A percentile compares a stretch with the other conserved stretches of the same genome.
Conservation (phyloP, 1,139 yeast species). For the Barnettozyma hawaiiensis region DNA sequence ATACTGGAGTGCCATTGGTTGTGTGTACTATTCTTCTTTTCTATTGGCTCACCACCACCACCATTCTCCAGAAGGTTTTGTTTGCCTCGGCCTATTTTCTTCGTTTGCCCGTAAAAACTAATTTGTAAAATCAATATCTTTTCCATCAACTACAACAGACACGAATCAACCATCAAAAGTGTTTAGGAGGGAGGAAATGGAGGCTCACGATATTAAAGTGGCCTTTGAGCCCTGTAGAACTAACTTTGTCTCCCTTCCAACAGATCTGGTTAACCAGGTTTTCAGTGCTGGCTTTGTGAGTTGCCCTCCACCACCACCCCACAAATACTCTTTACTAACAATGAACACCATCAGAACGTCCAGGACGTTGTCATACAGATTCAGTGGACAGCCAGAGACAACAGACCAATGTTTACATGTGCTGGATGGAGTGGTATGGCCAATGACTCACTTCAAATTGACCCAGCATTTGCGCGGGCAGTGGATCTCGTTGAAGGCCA, state of each 20-base stretch:
- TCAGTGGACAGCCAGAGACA: conserved; percentile 31
- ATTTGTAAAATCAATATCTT: no score
- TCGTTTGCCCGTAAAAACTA: no score
- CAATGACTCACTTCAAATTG: conserved; percentile 44
- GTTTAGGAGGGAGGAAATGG: conserved; percentile 15
- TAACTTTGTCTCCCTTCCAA: conserved; percentile 57
- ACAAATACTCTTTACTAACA: conserved; percentile 9
- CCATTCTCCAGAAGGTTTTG: no score
- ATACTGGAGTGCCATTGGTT: conserved; percentile 66
- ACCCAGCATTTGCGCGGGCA: conserved; percentile 45
- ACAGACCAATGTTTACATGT: conserved; percentile 34
- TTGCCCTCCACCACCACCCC: conserved; percentile 8
- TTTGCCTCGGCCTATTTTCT: conserved; percentile 1
- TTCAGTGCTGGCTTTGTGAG: conserved; percentile 47
- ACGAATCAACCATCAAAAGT: background rate
- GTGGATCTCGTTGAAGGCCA: conserved; percentile 41
- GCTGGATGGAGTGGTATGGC: conserved; percentile 86
- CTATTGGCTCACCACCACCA: background rate
- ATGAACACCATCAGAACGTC: conserved; percentile 28
- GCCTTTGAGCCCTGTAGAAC: conserved; percentile 37
- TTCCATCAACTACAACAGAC: background rate
- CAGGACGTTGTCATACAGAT: conserved; percentile 59
- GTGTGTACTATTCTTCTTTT: no score
- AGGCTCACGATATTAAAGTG: conserved; percentile 26
- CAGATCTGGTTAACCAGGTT: conserved; percentile 41